Evolutionary conservation across 805 yeast species (phyloP).

Genomic region (Metschnikowia noctiluminum): DNA sequence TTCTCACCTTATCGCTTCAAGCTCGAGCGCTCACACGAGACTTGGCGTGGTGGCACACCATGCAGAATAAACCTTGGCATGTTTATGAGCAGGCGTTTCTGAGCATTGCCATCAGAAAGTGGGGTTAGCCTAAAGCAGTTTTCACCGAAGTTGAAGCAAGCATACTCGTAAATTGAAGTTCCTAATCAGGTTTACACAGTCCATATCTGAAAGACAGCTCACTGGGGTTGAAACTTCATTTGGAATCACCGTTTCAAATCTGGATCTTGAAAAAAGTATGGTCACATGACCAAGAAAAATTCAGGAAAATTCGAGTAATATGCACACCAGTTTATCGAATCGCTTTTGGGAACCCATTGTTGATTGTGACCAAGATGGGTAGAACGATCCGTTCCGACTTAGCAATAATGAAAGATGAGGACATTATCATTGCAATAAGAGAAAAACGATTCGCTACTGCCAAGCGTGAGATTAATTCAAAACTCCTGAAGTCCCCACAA

Average conservation of each 20-base stretch:
- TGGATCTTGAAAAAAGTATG: not conserved
- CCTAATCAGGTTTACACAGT: too few relatives aligned
- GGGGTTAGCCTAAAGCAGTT: not conserved
- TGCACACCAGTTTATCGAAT: slow-evolving; percentile 1
- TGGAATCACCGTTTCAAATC: too few relatives aligned
- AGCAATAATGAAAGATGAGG: slow-evolving; percentile 21
- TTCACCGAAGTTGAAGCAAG: not conserved
- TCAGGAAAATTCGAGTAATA: not conserved
- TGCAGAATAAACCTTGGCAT: not conserved
- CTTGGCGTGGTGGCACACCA: not conserved
- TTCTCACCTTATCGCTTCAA: not conserved
- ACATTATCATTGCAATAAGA: slow-evolving; percentile 43
- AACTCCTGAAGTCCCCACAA: slow-evolving; percentile 54
- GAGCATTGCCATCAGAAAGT: not conserved
- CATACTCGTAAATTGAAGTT: too few relatives aligned
- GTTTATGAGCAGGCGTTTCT: not conserved
- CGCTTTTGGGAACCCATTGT: not conserved
- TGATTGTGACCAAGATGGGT: not conserved
- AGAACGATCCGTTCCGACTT: too few relatives aligned
- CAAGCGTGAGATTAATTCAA: slow-evolving; percentile 42
- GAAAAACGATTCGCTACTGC: slow-evolving; percentile 56
- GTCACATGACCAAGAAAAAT: slow-evolving; percentile 9
- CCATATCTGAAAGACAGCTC: too few relatives aligned
- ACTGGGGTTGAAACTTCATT: too few relatives aligned
- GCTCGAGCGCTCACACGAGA: not conserved